A percentile compares a stretch with the other conserved stretches of the same genome.
Conservation (phyloP, 495 filamentous ascomycete species). For the Neurospora tetrasperma region DNA sequence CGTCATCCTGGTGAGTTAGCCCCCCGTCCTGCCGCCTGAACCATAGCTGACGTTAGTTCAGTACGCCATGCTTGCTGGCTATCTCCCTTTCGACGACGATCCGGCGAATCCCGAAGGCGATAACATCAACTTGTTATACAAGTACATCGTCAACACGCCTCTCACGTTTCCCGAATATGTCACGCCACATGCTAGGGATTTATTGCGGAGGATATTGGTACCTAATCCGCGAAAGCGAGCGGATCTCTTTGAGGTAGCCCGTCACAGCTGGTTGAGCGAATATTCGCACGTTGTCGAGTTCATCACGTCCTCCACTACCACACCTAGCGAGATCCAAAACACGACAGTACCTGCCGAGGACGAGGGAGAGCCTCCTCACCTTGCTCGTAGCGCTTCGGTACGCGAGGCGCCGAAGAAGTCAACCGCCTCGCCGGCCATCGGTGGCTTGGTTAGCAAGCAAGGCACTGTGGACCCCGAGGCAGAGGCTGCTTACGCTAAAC, state of each 20-base stretch:
- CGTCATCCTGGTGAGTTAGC: slow-evolving; percentile 79
- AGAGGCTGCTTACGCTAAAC: slow-evolving; percentile 33
- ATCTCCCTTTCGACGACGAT: slow-evolving; percentile 98
- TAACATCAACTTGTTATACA: slow-evolving; percentile 98
- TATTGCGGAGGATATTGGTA: slow-evolving; percentile 88
- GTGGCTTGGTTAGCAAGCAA: slow-evolving; percentile 63
- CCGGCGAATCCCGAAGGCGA: slow-evolving; percentile 97
- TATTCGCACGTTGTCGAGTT: slow-evolving; percentile 91
- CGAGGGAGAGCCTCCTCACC: slow-evolving; percentile 47
- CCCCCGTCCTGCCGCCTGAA: background rate
- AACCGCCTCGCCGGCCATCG: slow-evolving; percentile 44
- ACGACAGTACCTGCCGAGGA: slow-evolving; percentile 63
- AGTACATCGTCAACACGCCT: slow-evolving; percentile 96
- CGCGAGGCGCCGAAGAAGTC: slow-evolving; percentile 70
- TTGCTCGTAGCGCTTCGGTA: slow-evolving; percentile 82
- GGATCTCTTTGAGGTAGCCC: slow-evolving; percentile 93
- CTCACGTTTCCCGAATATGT: slow-evolving; percentile 99
- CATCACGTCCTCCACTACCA: slow-evolving; percentile 90
- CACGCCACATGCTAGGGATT: slow-evolving; percentile 88
- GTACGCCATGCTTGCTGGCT: slow-evolving; percentile 99
- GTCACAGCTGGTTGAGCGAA: slow-evolving; percentile 97
- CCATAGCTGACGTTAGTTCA: slow-evolving; percentile 25
- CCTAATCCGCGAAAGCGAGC: slow-evolving; percentile 90
- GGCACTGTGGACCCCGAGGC: slow-evolving; percentile 65
- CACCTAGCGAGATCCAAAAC: slow-evolving; percentile 73